These are phyloP conservation scores for Pyrenochaeta sp. DNA, from an alignment of 2,329 filamentous ascomycete genomes.

Conservation along the genomic window DNA sequence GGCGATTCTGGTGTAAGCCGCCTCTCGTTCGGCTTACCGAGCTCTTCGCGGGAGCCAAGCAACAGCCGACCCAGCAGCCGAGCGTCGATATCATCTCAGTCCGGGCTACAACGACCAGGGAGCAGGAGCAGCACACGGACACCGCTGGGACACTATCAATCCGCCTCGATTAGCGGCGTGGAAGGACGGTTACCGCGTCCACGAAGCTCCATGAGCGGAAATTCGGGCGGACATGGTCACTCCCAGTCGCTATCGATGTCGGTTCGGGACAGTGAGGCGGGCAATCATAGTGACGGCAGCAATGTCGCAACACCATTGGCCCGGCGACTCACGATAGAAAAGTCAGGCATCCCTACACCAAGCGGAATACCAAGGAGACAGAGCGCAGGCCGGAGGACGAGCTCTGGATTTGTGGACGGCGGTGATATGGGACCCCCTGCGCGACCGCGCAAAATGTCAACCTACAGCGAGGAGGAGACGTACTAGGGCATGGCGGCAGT, in stretches of 20 bases:
- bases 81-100: constrained; percentile 54
- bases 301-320: constrained; percentile 54
- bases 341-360: constrained; percentile 60
- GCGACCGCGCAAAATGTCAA: constrained; percentile 61
- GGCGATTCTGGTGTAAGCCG: constrained; percentile 51
- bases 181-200: constrained; percentile 61
- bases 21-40: constrained; percentile 60
- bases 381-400: constrained; percentile 56
- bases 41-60: constrained; percentile 32
- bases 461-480: constrained; percentile 64
- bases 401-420: constrained; percentile 50
- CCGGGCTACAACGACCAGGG: constrained; percentile 55
- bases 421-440: constrained; percentile 58
- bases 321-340: constrained; percentile 55
- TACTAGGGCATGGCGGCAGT: constrained; percentile 51
- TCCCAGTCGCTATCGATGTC: constrained; percentile 43
- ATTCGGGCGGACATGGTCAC: constrained; percentile 50
- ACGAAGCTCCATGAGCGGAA: constrained; percentile 74
- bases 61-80: constrained; percentile 76
- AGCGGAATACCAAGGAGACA: constrained; percentile 60
- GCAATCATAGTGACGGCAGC: constrained; percentile 46
- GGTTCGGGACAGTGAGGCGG: constrained; percentile 61
- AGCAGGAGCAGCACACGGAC: constrained; percentile 73
- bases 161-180: constrained; percentile 58
- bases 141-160: constrained; percentile 66